Evolutionary conservation across 441 rosid species (phyloP).

Genomic region (Pelargonium cotyledonis): DNA sequence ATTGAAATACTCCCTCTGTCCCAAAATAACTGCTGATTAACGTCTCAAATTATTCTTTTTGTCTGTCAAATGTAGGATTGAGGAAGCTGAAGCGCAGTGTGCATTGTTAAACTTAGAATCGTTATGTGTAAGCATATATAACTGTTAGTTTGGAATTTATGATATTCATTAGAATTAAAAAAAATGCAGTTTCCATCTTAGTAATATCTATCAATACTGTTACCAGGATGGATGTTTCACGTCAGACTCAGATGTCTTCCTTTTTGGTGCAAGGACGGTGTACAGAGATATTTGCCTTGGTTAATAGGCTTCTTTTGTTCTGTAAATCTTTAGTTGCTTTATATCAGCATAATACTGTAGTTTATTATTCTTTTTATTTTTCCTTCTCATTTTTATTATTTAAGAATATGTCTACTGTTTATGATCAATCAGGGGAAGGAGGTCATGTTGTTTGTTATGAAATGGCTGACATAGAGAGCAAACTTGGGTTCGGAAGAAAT

Average conservation of each 20-base stretch:
- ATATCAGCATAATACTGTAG: background rate
- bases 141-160: background rate
- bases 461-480: conserved; percentile 71
- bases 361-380: background rate
- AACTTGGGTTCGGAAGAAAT: conserved; percentile 85
- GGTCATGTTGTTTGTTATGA: conserved; percentile 84
- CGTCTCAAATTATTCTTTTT: background rate
- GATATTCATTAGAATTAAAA: conserved; percentile 5
- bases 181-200: background rate
- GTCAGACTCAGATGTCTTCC: conserved; percentile 86
- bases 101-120: conserved; percentile 73
- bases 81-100: conserved; percentile 96
- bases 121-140: conserved; percentile 50
- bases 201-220: conserved; percentile 3
- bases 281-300: conserved; percentile 90
- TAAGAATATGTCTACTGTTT: conserved; percentile 17
- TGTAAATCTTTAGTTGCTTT: conserved; percentile 12
- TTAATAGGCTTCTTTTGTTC: conserved; percentile 23
- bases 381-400: conserved; percentile 3
- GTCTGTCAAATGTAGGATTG: conserved; percentile 43
- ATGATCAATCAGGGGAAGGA: conserved; percentile 62
- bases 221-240: conserved; percentile 89
- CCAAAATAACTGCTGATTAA: background rate
- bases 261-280: conserved; percentile 87
- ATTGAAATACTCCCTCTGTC: background rate